A percentile compares a stretch with the other conserved stretches of the same genome.
Conservation (phyloP, 805 yeast genomes). For the Lachancea lanzarotensis region DNA sequence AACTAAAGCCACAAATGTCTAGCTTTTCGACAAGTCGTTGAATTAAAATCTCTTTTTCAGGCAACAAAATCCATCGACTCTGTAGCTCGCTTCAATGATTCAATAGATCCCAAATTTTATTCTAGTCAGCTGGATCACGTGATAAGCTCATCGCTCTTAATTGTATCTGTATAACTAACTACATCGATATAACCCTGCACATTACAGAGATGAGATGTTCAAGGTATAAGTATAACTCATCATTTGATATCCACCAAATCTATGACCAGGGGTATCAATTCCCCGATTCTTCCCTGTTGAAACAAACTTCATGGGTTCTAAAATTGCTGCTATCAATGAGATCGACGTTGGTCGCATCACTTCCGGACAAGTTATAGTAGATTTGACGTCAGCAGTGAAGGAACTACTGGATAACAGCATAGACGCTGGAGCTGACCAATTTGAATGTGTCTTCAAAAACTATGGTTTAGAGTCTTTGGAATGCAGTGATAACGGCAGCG, state of each 20-base stretch:
- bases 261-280: neutral
- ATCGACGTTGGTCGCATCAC: conserved; percentile 69
- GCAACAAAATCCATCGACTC: no score
- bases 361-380: conserved; percentile 89
- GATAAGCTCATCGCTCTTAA: no score
- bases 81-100: no score
- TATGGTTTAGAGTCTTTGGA: conserved; percentile 71
- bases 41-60: no score
- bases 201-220: no score
- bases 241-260: neutral
- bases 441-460: conserved; percentile 63
- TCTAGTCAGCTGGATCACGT: no score
- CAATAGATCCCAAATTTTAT: no score
- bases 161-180: no score
- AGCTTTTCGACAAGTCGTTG: no score
- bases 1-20: no score
- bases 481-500: conserved; percentile 61
- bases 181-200: no score
- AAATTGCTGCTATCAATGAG: conserved; percentile 36
- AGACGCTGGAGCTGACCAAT: conserved; percentile 65
- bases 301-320: conserved; percentile 7
- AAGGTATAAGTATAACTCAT: no score
- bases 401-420: conserved; percentile 83
- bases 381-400: conserved; percentile 68
- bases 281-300: neutral